Conservation (phyloP, 495 filamentous ascomycete species). For the Beverwykella pulmonaria region DNA sequence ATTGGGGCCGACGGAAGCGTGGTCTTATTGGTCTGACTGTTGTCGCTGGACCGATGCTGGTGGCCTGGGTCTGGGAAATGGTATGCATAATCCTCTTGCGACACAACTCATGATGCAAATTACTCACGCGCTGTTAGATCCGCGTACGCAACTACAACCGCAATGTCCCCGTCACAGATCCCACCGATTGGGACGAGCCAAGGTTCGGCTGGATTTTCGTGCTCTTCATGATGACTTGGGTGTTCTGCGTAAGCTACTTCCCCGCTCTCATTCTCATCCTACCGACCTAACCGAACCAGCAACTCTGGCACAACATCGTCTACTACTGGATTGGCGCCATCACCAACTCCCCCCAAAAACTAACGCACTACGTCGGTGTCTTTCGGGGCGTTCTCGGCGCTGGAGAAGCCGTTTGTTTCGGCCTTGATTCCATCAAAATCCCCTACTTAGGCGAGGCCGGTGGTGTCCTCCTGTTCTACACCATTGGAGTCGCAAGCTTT, state of each 20-base stretch:
- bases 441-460: constrained; percentile 30
- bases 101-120: neutral
- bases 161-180: neutral
- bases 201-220: constrained; percentile 24
- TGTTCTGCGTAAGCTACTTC: constrained; percentile 5
- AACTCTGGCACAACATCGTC: constrained; percentile 30
- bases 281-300: neutral
- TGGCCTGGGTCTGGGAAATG: constrained; percentile 24
- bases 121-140: constrained; percentile 2
- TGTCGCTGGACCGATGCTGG: constrained; percentile 8
- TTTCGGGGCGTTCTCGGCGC: constrained; percentile 35
- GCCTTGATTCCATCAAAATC: constrained; percentile 31
- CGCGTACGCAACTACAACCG: constrained; percentile 17
- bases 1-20: constrained; percentile 19
- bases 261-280: neutral
- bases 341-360: constrained; percentile 24
- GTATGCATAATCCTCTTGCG: neutral
- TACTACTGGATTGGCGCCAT: constrained; percentile 27
- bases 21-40: constrained; percentile 16
- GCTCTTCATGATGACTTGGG: constrained; percentile 25
- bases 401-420: constrained; percentile 36
- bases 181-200: constrained; percentile 20
- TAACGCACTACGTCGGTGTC: constrained; percentile 30
- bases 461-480: constrained; percentile 31
- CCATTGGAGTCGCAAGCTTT: constrained; percentile 16